phyloP scores from a whole-genome alignment of 2,329 filamentous ascomycete species.

The Claviceps cyperi region DNA sequence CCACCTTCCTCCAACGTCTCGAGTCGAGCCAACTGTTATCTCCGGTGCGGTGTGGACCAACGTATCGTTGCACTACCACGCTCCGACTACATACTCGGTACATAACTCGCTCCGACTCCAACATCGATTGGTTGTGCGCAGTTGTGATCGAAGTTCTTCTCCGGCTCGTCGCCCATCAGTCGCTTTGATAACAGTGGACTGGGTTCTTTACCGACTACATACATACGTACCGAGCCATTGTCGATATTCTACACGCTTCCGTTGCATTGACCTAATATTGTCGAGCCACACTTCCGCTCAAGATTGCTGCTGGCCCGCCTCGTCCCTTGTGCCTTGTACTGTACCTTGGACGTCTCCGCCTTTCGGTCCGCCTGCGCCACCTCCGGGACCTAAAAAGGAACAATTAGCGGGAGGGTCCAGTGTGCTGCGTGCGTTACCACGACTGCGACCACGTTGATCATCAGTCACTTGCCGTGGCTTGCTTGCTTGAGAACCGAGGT shows the following conservation, averaged over 20 bases:
- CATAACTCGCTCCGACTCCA: too few species aligned
- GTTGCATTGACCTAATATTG: background rate
- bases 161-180: background rate
- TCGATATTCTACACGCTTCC: background rate
- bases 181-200: background rate
- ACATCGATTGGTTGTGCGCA: too few species aligned
- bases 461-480: background rate
- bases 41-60: too few species aligned
- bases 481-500: background rate
- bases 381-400: conserved; percentile 4
- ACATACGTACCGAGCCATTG: background rate
- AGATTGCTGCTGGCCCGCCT: background rate
- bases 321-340: background rate
- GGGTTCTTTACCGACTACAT: too few species aligned
- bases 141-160: background rate
- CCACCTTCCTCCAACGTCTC: too few species aligned
- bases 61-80: too few species aligned
- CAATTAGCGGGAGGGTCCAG: conserved; percentile 2
- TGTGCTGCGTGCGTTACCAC: background rate
- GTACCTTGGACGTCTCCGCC: conserved; percentile 5
- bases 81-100: too few species aligned
- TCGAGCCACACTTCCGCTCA: too few species aligned
- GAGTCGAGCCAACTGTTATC: too few species aligned
- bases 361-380: conserved; percentile 10
- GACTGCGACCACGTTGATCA: background rate